A percentile compares a stretch with the other conserved stretches of the same genome.
These are phyloP conservation scores for Phanerochaete sordida DNA, from an alignment of 768 basidiomycete species.

Conservation along the genomic window DNA sequence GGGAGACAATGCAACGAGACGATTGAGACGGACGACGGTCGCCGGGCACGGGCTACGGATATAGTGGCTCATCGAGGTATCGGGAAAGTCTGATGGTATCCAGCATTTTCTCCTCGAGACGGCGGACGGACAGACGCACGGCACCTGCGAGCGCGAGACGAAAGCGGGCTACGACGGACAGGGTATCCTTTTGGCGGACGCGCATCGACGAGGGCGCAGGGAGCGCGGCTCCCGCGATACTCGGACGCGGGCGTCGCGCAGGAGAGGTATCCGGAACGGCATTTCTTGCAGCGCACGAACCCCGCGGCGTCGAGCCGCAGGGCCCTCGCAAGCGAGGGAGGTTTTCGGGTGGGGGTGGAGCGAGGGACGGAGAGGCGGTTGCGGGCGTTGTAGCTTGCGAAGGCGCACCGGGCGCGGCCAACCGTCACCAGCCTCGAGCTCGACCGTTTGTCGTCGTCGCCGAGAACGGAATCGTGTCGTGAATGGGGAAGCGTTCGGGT, in stretches of 20 bases:
- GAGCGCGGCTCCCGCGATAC: slow-evolving; percentile 7
- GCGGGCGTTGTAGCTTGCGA: slow-evolving; percentile 14
- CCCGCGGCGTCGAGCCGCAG: slow-evolving; percentile 37
- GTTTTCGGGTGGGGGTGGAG: slow-evolving; percentile 11
- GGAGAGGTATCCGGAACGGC: not conserved
- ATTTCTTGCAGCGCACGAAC: slow-evolving; percentile 26
- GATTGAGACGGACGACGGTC: not conserved
- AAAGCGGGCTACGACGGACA: not conserved
- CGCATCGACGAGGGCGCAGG: slow-evolving; percentile 6
- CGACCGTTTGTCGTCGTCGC: slow-evolving; percentile 7
- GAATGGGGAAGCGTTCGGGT: slow-evolving; percentile 18
- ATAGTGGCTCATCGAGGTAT: not conserved
- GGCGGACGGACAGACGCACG: not conserved
- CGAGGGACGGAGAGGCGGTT: slow-evolving; percentile 13
- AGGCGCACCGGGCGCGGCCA: slow-evolving; percentile 31
- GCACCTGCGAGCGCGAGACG: slow-evolving; percentile 4
- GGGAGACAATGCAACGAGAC: not conserved
- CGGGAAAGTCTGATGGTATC: slow-evolving; percentile 1
- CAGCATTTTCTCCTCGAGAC: slow-evolving; percentile 1
- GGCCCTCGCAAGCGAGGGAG: slow-evolving; percentile 23
- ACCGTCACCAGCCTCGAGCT: slow-evolving; percentile 29
- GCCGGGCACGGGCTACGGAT: not conserved
- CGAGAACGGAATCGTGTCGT: not conserved
- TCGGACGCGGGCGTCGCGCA: slow-evolving; percentile 5
- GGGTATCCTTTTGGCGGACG: not conserved